Base-by-base conservation (phyloP, 2,329 filamentous ascomycete species). In the Emmonsiellopsis sp. region DNA sequence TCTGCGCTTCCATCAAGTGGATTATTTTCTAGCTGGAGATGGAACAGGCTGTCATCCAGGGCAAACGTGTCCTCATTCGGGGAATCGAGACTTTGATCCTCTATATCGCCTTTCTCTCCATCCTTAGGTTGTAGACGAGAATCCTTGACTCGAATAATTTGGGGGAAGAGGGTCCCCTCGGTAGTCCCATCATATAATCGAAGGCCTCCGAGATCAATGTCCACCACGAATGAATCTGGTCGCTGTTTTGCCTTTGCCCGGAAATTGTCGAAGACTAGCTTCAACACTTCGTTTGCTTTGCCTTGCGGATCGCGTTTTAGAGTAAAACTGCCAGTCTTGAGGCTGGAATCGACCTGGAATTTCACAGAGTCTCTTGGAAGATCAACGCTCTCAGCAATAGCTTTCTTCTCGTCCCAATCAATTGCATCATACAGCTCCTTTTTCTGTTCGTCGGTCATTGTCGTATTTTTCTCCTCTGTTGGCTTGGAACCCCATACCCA, bases 391-490 rank as follows among this genome's bases (percentile, higher is more conserved):
- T 95, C 90, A 0, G 89, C 79, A 40, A 98, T 79, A 2, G 87
- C 88, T 56, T 91, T 85, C 75, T 96, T 97, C 70, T 99, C 93
- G 57, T 98, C 88, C 85, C 92, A 99, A 63, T 97, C 93, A 62
- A 99, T 99, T 49, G 89, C 94, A 61, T 94, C 86, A 68, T 97
- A 98, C 8, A 99, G 80, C 70, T 98, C 92, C 67, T 97, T 90
- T 42, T 92, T 85, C 68, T 99, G 91, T 69, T 97, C 85, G 57
- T 98, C 93, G 0, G 88, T 94, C 79, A 98, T 95, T 55, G 89
- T 82, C 0, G 85, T 88, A 57, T 91, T 87, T 60, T 94, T 86
- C 3, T 84, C 78, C 44, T 87, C 79, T 49, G 78, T 74, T 49
- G 85, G 77, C 61, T 90, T 87, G 1, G 84, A 78, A 17, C 92